Base-by-base conservation (phyloP, 2,329 filamentous ascomycete genomes). In the Aspergillus japonicus region DNA sequence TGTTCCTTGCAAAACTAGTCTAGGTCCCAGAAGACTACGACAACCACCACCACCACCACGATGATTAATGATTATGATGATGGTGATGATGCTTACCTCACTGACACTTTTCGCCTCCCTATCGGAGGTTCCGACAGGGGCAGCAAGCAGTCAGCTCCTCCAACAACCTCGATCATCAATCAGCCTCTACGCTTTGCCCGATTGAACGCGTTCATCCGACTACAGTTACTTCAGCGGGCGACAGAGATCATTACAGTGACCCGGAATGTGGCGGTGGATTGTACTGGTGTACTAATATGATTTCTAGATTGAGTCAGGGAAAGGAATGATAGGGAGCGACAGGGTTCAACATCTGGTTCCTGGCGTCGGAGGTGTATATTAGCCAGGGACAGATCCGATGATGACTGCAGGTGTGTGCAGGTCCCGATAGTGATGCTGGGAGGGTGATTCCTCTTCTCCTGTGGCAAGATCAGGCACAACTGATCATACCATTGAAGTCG, bases 261-360 rank as follows among this genome's bases (percentile, higher is more conserved):
- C 39, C 47, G 42, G 24, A 49, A 53, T 48, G 56, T 54, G 50
- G 50, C 26, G 29, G 49, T 44, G 50, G 56, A 54, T 53, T 24
- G 44, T 42, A 35, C 23, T 23, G n/a, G n/a, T n/a, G 23, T 23
- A 47, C 26, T 5, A 10, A 10, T 10, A 6, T 50, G 50, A 47
- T 48, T 31, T 49, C 47, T 7, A 29, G 26, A 29, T 21, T 35
- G 51, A n/a, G 21, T 35, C 35, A n/a, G 39, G 29, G 39, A n/a
- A 29, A 49, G 31, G 48, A 31, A 51, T 44, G 47, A 50, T 26
- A 23, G 39, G 52, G 24, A 54, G 19, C 19, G 52, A 47, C 24
- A 47, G 24, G 39, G 16, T 44, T 54, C 39, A 39, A 29, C 50
- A 39, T 53, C 50, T 19, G 44, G 50, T 58, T 54, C 47, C 42